phyloP scores from a whole-genome alignment of 495 filamentous ascomycete species.

The Penicillium ucsense region DNA sequence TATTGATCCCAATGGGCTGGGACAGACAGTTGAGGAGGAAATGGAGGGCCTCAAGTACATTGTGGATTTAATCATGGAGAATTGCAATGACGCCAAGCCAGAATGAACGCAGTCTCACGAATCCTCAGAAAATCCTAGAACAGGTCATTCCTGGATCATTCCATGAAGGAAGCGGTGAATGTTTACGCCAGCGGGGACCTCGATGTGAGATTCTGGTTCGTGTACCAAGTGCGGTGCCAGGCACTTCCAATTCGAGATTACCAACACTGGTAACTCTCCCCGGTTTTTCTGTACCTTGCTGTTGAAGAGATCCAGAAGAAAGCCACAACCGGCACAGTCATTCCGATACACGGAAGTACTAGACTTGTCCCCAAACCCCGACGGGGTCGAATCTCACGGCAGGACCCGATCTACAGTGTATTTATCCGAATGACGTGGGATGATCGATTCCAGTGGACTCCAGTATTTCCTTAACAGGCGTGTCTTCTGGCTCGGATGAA shows the following conservation, averaged over 20 bases:
- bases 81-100: constrained; percentile 10
- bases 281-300: too few relatives aligned
- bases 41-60: constrained; percentile 75
- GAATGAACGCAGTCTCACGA: not conserved
- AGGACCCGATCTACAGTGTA: constrained; percentile 8
- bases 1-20: constrained; percentile 48
- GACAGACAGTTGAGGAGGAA: constrained; percentile 80
- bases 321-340: too few relatives aligned
- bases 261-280: too few relatives aligned
- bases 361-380: not conserved
- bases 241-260: too few relatives aligned
- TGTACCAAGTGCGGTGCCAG: too few relatives aligned
- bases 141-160: too few relatives aligned
- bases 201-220: too few relatives aligned
- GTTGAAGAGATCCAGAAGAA: too few relatives aligned
- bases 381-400: not conserved
- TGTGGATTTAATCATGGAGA: constrained; percentile 52
- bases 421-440: constrained; percentile 1
- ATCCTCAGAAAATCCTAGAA: not conserved
- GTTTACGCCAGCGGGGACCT: too few relatives aligned
- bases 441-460: not conserved
- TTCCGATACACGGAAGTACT: too few relatives aligned
- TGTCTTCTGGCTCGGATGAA: not conserved
- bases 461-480: not conserved
- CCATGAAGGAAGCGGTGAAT: too few relatives aligned